These are phyloP conservation scores for Penicillium expansum DNA, from an alignment of 2,329 filamentous ascomycete genomes.

Conservation along the genomic window DNA sequence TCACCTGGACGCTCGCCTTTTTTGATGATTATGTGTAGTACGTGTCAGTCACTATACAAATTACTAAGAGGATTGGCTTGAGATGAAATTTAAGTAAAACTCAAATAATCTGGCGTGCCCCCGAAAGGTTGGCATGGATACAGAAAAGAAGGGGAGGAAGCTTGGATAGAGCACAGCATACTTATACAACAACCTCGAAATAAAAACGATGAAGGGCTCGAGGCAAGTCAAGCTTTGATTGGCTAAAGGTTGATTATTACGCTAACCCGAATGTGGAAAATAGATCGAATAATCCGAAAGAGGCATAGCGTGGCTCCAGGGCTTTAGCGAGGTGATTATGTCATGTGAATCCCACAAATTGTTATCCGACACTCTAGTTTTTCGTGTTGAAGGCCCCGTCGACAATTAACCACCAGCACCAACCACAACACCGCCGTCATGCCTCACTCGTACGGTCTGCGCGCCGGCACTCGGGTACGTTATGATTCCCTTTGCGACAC, in stretches of 20 bases:
- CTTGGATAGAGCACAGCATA: not conserved
- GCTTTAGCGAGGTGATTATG: conserved; percentile 20
- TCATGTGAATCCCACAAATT: conserved; percentile 8
- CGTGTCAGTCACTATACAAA: not conserved
- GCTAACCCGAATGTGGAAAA: not conserved
- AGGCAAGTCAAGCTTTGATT: not conserved
- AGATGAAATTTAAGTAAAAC: not conserved
- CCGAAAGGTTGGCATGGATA: not conserved
- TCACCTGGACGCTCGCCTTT: not conserved
- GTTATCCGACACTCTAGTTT: conserved; percentile 15
- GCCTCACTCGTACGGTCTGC: conserved; percentile 85
- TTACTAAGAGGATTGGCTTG: not conserved
- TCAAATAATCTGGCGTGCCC: too few relatives aligned
- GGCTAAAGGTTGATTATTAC: not conserved
- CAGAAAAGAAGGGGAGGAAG: not conserved
- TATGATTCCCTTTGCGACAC: conserved; percentile 14
- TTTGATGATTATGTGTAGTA: not conserved
- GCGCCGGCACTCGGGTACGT: conserved; percentile 79
- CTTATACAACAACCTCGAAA: not conserved
- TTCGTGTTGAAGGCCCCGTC: conserved; percentile 26
- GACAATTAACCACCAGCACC: conserved; percentile 40
- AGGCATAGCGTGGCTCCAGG: not conserved
- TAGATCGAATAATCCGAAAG: not conserved
- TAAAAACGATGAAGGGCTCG: not conserved
- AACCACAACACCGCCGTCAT: conserved; percentile 61